Percentiles rank a stretch among this genome's conserved stretches.
phyloP scores from a whole-genome alignment of 176 grass and related monocot genomes.

The Stipa capillata region DNA sequence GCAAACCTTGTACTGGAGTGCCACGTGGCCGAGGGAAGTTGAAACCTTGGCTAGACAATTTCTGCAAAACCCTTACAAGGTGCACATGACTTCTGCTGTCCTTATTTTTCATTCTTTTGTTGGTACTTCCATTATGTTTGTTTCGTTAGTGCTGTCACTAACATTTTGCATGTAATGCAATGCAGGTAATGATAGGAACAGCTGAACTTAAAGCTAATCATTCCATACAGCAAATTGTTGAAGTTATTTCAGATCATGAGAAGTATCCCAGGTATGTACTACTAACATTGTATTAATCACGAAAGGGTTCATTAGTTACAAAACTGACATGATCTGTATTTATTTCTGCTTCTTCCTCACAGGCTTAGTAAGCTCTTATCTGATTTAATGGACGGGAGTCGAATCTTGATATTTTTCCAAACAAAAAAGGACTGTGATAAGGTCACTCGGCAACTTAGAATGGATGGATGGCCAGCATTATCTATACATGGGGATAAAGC shows the following conservation, averaged over 20 bases:
- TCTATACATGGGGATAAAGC: slow-evolving; percentile 99
- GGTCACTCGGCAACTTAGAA: slow-evolving; percentile 90
- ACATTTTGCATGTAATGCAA: slow-evolving; percentile 11
- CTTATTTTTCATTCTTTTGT: too few relatives aligned
- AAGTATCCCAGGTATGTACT: slow-evolving; percentile 75
- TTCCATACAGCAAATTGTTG: slow-evolving; percentile 90
- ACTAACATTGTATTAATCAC: background rate
- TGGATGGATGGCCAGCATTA: slow-evolving; percentile 95
- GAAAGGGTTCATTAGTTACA: too few relatives aligned
- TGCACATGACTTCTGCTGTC: background rate
- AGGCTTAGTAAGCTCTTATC: slow-evolving; percentile 86
- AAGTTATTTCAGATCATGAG: slow-evolving; percentile 86
- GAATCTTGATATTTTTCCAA: slow-evolving; percentile 94
- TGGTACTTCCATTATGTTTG: background rate
- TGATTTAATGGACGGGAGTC: slow-evolving; percentile 84
- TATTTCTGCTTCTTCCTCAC: slow-evolving; percentile 3
- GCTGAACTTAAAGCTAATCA: slow-evolving; percentile 96
- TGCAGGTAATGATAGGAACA: slow-evolving; percentile 87
- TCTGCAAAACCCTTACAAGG: slow-evolving; percentile 96
- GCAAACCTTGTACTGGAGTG: slow-evolving; percentile 97
- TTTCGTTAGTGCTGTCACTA: background rate
- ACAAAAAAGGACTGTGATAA: slow-evolving; percentile 93
- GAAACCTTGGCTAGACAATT: slow-evolving; percentile 79
- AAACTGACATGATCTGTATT: slow-evolving; percentile 5
- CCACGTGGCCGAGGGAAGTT: slow-evolving; percentile 93